Percentiles rank a stretch among this genome's conserved stretches.
Conservation (phyloP, 192 early-diverging fungal species). For the Backusella tarrabulga region DNA sequence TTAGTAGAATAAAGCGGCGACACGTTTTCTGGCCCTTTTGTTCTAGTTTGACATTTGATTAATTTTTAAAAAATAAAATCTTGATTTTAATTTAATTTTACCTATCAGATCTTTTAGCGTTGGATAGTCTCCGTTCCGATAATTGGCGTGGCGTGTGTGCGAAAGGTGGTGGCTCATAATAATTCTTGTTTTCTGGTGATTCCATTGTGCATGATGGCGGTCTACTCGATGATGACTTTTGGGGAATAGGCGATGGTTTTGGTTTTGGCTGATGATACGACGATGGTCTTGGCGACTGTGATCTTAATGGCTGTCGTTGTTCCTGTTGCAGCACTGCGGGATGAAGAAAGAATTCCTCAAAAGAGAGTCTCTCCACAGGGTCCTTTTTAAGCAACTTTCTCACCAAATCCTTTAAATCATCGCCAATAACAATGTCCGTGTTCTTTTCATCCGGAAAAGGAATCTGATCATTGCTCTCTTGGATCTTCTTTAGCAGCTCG, state of each 20-base stretch:
- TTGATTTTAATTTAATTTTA: neutral
- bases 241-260: neutral
- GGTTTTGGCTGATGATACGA: neutral
- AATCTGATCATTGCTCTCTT: conserved; percentile 80
- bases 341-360: conserved; percentile 94
- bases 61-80: neutral
- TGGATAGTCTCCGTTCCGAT: neutral
- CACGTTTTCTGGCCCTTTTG: neutral
- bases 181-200: neutral
- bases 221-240: neutral
- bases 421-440: conserved; percentile 25
- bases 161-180: conserved; percentile 25
- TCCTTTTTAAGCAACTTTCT: conserved; percentile 80
- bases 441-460: conserved; percentile 75
- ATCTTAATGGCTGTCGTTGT: conserved; percentile 2
- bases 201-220: neutral
- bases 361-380: conserved; percentile 86
- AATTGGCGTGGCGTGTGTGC: neutral
- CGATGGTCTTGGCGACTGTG: neutral
- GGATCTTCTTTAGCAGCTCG: conserved; percentile 89
- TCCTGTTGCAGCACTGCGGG: conserved; percentile 52
- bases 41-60: neutral
- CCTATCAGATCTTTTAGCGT: neutral
- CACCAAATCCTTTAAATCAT: conserved; percentile 83
- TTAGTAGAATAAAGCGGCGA: conserved; percentile 8